These are phyloP conservation scores for Botrytis galanthina DNA, from an alignment of 2,329 filamentous ascomycete species.

Conservation along the genomic window DNA sequence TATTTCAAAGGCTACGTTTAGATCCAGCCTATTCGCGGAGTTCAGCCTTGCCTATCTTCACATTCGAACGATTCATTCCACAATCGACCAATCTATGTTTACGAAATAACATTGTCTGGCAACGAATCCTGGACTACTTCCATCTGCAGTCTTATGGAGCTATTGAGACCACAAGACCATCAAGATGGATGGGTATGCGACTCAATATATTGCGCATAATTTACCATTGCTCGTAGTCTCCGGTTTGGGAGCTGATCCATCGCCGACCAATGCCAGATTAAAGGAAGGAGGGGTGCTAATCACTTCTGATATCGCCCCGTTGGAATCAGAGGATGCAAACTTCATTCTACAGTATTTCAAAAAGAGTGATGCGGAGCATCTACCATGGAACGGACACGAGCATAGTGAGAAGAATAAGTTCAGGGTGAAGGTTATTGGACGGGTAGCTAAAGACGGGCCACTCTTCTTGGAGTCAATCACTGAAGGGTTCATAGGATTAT, in stretches of 20 bases:
- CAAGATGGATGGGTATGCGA: conserved; percentile 75
- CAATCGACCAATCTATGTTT: conserved; percentile 4
- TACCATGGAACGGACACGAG: conserved; percentile 65
- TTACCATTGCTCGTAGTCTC: conserved; percentile 80
- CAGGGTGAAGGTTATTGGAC: conserved; percentile 70
- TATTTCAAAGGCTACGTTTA: neutral
- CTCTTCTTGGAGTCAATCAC: conserved; percentile 30
- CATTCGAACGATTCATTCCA: conserved; percentile 7
- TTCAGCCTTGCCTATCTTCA: conserved; percentile 11
- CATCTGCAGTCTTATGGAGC: conserved; percentile 34
- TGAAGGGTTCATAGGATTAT: conserved; percentile 45
- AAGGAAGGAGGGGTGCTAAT: conserved; percentile 51
- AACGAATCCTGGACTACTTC: neutral
- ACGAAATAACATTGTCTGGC: conserved; percentile 14
- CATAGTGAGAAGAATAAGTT: conserved; percentile 53
- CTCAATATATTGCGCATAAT: conserved; percentile 80
- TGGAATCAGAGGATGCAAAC: conserved; percentile 64
- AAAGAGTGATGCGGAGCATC: conserved; percentile 59
- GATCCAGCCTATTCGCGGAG: no score
- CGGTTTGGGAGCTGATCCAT: conserved; percentile 59
- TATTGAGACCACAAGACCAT: conserved; percentile 22
- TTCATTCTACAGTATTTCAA: conserved; percentile 65
- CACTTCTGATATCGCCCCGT: conserved; percentile 65
- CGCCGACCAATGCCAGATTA: conserved; percentile 35
- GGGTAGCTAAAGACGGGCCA: conserved; percentile 57